phyloP scores from a whole-genome alignment of 2,329 filamentous ascomycete genomes.

The Clarireedia hainanense region DNA sequence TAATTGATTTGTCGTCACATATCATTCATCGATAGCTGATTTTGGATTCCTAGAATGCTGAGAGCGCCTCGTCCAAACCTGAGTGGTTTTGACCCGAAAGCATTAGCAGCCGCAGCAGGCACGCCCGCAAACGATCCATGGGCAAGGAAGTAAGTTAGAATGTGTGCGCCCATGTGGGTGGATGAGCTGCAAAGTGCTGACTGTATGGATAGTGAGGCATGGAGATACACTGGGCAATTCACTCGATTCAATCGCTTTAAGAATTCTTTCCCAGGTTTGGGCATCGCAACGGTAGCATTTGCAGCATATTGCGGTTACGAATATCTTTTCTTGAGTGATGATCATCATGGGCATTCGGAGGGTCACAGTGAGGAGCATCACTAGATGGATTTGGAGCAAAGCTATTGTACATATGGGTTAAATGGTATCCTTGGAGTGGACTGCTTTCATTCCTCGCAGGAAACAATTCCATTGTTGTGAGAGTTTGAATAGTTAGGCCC shows the following conservation, averaged over 20 bases:
- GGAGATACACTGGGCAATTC: slow-evolving; percentile 88
- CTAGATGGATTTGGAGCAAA: slow-evolving; percentile 31
- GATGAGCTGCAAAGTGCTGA: slow-evolving; percentile 8
- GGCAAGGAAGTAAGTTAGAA: slow-evolving; percentile 50
- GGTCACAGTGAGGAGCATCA: slow-evolving; percentile 51
- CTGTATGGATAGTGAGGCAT: slow-evolving; percentile 78
- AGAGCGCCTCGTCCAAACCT: slow-evolving; percentile 53
- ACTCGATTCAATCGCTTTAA: slow-evolving; percentile 85
- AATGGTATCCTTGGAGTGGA: slow-evolving; percentile 7
- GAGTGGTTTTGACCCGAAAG: slow-evolving; percentile 85
- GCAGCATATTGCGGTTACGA: slow-evolving; percentile 84
- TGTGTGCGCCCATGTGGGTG: background rate
- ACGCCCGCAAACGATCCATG: slow-evolving; percentile 56
- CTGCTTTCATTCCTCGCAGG: background rate
- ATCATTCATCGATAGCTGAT: slow-evolving; percentile 11
- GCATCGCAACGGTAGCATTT: slow-evolving; percentile 88
- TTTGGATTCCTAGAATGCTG: slow-evolving; percentile 21
- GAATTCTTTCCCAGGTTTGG: slow-evolving; percentile 78
- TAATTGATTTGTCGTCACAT: slow-evolving; percentile 9
- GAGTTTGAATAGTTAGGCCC: too few relatives aligned
- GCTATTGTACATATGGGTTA: slow-evolving; percentile 33
- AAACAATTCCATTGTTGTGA: too few relatives aligned
- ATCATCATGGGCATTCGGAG: slow-evolving; percentile 46
- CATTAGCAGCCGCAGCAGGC: slow-evolving; percentile 65
- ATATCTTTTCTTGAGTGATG: slow-evolving; percentile 73